phyloP scores from a whole-genome alignment of 768 basidiomycete species.

The Ramaria sp. region DNA sequence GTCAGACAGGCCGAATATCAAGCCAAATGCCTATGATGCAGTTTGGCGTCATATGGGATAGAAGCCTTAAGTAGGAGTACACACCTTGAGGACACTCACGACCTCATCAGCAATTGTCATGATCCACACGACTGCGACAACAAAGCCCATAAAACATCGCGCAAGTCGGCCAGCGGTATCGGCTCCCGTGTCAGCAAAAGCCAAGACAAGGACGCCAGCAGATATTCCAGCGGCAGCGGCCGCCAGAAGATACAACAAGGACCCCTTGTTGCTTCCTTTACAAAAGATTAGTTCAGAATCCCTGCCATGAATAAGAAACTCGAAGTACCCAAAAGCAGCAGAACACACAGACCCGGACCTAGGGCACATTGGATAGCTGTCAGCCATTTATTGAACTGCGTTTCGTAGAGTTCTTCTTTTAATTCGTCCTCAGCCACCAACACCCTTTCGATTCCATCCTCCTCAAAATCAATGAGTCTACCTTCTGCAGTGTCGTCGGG shows the following conservation, averaged over 20 bases:
- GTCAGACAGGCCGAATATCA: constrained; percentile 91
- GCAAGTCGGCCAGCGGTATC: constrained; percentile 49
- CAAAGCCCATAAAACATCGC: constrained; percentile 85
- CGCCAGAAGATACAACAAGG: constrained; percentile 43
- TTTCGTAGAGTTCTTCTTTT: constrained; percentile 55
- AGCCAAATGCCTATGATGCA: constrained; percentile 71
- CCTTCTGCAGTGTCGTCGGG: constrained; percentile 22
- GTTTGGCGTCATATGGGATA: not conserved
- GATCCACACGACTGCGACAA: constrained; percentile 91
- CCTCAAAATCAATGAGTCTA: constrained; percentile 59
- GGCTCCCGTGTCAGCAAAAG: constrained; percentile 50
- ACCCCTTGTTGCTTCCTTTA: constrained; percentile 35
- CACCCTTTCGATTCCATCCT: constrained; percentile 59
- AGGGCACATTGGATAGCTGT: constrained; percentile 75
- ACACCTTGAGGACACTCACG: constrained; percentile 78
- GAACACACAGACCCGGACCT: constrained; percentile 69
- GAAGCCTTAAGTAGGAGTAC: constrained; percentile 12
- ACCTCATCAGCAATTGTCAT: constrained; percentile 98
- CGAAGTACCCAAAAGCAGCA: constrained; percentile 66
- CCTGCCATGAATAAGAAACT: not conserved
- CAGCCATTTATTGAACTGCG: constrained; percentile 70
- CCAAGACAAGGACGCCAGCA: constrained; percentile 42
- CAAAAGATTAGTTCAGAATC: not conserved
- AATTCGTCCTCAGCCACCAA: constrained; percentile 68
- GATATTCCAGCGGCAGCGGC: constrained; percentile 44